A percentile compares a stretch with the other conserved stretches of the same genome.
These are phyloP conservation scores for Suillus occidentalis DNA, from an alignment of 768 basidiomycete genomes.

Conservation along the genomic window DNA sequence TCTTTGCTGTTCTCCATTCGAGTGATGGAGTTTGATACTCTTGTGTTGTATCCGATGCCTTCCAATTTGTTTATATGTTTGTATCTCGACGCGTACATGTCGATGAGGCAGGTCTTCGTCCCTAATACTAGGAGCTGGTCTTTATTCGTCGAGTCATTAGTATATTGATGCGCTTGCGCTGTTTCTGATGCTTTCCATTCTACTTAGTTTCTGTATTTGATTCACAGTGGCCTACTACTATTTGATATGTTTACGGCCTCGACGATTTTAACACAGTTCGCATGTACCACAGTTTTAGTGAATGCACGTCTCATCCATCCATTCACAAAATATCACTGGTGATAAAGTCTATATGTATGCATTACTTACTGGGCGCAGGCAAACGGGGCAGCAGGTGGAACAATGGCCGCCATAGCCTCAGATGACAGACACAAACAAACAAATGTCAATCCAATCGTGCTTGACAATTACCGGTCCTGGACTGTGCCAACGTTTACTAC, in stretches of 20 bases:
- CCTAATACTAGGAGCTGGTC: not conserved
- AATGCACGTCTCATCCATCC: not conserved
- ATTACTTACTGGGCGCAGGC: not conserved
- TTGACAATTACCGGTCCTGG: no score
- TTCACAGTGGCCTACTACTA: no score
- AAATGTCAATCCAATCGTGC: no score
- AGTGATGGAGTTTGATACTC: not conserved
- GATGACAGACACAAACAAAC: no score
- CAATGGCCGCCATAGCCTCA: no score
- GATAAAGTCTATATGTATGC: not conserved
- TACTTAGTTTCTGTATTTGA: not conserved
- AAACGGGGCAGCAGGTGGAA: no score
- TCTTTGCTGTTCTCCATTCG: not conserved
- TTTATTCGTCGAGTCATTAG: not conserved
- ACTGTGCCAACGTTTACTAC: no score
- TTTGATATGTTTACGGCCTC: not conserved
- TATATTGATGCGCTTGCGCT: not conserved
- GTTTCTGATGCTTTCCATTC: not conserved
- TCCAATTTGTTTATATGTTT: not conserved
- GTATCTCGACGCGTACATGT: not conserved
- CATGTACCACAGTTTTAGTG: not conserved
- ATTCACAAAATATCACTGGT: no score
- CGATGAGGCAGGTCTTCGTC: not conserved
- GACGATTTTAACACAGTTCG: not conserved
- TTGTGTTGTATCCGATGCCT: not conserved